Evolutionary conservation across 176 grass and related monocot genomes (phyloP), one percentile per base, ranked within the genome.

Genomic region (Bromus sterilis): DNA sequence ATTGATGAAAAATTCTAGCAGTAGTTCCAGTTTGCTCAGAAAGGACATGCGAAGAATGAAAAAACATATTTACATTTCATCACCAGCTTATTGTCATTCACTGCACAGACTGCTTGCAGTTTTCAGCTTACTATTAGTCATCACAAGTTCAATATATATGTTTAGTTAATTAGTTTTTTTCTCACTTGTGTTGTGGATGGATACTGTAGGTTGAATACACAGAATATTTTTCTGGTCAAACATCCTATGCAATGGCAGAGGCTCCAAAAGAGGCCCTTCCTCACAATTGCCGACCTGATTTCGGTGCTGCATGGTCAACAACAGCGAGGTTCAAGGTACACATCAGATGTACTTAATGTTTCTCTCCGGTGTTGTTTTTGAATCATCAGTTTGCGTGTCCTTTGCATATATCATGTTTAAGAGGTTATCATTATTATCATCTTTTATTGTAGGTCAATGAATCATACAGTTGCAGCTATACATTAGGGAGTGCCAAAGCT

Each of bases 151-250:
- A 15, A 8, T 28, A 29, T n/a, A 44, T 44, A 7, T 85, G 40
- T 70, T 81, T 63, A 18, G 11, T 71, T 81, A 80, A 64, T 87
- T 63, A 53, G 10, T 71, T 61, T 11, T 61, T 11, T 36, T 65
- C 26, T 68, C 49, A 41, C 56, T 83, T 77, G 36, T 76, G 53
- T 49, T 75, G 16, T 75, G 68, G 29, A 70, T 85, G 69, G n/a
- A 51, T 64, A 76, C 36, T 82, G 71, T 66, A 98, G 95, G 95
- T 98, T 80, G 95, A 98, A 80, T 94, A 98, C 48, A 93, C 75
- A 88, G 95, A 98, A 84, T 89, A 93, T 86, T 93, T 98, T 90
- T 94, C 95, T 78, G 92, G 95, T 32, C 92, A 98, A 85, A 85
- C 81, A 91, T 94, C 89, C 79, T 91, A 87, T 86, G 86, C 95